Percentiles rank a stretch among this genome's conserved stretches.
Conservation (phyloP, 2,329 filamentous ascomycete genomes). For the Ophiocordyceps camponoti-saundersi region DNA sequence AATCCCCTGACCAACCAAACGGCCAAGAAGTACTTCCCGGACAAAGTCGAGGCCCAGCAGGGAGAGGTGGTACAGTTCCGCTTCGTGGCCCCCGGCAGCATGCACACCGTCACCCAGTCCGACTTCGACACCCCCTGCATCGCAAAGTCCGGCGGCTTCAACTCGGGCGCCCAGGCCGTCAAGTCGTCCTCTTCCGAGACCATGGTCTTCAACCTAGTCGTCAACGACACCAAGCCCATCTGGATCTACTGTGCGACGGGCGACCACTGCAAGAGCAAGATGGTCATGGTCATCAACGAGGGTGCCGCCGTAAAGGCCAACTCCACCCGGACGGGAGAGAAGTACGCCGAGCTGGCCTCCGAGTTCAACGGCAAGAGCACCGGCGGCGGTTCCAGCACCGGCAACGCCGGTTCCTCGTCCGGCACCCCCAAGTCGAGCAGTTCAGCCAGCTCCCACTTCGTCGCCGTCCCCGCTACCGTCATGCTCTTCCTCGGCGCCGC, state of each 20-base stretch:
- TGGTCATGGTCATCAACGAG: constrained; percentile 63
- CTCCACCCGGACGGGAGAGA: constrained; percentile 8
- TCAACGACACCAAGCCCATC: constrained; percentile 53
- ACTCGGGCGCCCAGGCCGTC: constrained; percentile 50
- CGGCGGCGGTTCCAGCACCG: constrained; percentile 4
- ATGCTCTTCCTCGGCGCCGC: constrained; percentile 25
- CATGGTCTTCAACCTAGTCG: constrained; percentile 53
- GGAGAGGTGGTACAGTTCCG: constrained; percentile 53
- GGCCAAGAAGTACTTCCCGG: constrained; percentile 44
- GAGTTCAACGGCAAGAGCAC: background rate
- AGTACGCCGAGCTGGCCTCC: background rate
- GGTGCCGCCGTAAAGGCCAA: constrained; percentile 31
- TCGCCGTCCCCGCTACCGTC: constrained; percentile 20
- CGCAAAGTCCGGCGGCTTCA: constrained; percentile 46
- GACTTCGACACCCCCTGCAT: constrained; percentile 55
- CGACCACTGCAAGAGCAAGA: constrained; percentile 58
- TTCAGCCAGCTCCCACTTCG: constrained; percentile 13
- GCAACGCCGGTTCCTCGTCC: background rate
- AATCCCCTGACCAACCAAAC: constrained; percentile 29
- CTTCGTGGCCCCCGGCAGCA: constrained; percentile 37
- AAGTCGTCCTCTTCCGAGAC: constrained; percentile 29
- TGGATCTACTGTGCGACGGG: constrained; percentile 68
- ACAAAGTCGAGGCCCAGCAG: constrained; percentile 42
- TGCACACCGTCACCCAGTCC: constrained; percentile 69
- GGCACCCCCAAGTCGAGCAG: background rate